Evolutionary conservation across 2,329 filamentous ascomycete species (phyloP), one percentile per base, ranked within the genome.

Genomic region (Ceratocystis cacaofunesta): DNA sequence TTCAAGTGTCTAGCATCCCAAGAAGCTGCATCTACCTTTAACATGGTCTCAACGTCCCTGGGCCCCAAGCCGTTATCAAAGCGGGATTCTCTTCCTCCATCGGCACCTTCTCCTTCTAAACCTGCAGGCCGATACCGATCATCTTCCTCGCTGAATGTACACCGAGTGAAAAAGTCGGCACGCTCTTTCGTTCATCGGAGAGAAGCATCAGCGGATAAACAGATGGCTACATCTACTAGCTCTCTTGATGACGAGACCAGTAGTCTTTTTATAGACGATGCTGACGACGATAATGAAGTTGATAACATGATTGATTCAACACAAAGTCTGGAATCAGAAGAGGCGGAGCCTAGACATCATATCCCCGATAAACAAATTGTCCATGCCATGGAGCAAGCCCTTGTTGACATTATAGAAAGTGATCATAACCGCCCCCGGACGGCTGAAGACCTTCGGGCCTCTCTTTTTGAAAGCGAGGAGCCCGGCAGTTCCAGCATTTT

Each of bases 1-100:
- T 97, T 94, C 78, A 99, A 99, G 74, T 96, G 92, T 73, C 80
- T 99, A 1, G 90, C 92, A 6, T 89, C 92, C 12, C 90, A 95
- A 71, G 91, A 96, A 75, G 80, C 83, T 52, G 79, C 82, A 1
- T 78, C 72, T 58, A 69, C 30, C 22, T 28, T 43, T 7, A 46
- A 36, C n/a, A 4, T 64, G n/a, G 55, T 55, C 17, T 52, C 61
- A 15, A n/a, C 10, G 8, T 44, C 65, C 12, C 8, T 3, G 6
- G 41, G 55, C 10, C 57, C 58, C 25, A 50, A 62, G 17, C 62
- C 48, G 44, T 22, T 58, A 1, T 28, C 25, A n/a, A 28, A 48
- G 8, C 43, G 32, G 12, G 65, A 61, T 30, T 52, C 65, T 28
- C 55, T 46, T 17, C 55, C 61, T 30, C 48, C 61, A 19, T 61